phyloP scores from a whole-genome alignment of 208 protist species.

The Porcisia deanei region DNA sequence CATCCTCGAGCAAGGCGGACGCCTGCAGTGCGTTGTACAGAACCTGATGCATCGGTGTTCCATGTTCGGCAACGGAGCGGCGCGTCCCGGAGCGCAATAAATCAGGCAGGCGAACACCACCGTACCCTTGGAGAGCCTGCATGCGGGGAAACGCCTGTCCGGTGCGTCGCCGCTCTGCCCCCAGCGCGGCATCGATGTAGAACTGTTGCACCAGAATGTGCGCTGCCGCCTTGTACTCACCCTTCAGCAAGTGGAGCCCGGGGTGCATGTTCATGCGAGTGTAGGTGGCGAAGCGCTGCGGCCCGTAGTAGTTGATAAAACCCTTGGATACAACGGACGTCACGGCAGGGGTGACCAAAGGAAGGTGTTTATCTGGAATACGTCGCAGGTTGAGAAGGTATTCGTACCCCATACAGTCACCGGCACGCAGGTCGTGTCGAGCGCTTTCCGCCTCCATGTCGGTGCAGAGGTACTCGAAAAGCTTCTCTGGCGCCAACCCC shows the following conservation, averaged over 20 bases:
- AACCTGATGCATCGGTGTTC: slow-evolving; percentile 74
- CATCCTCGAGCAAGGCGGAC: slow-evolving; percentile 40
- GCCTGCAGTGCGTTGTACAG: slow-evolving; percentile 85
- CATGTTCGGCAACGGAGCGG: slow-evolving; percentile 62
- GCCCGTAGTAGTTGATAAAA: slow-evolving; percentile 91
- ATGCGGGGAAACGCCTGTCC: slow-evolving; percentile 51
- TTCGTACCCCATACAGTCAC: slow-evolving; percentile 69
- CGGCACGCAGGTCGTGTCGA: slow-evolving; percentile 54
- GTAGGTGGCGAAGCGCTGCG: slow-evolving; percentile 74
- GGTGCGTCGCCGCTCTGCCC: slow-evolving; percentile 58
- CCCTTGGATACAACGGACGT: slow-evolving; percentile 64
- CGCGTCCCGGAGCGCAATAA: slow-evolving; percentile 30
- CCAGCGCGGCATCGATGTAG: slow-evolving; percentile 72
- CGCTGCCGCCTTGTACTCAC: slow-evolving; percentile 80
- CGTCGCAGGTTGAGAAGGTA: slow-evolving; percentile 73
- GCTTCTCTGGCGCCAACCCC: slow-evolving; percentile 61
- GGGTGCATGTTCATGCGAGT: slow-evolving; percentile 89
- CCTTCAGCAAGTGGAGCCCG: slow-evolving; percentile 80
- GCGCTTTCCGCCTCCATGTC: slow-evolving; percentile 76
- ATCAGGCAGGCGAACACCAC: slow-evolving; percentile 54
- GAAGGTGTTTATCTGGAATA: slow-evolving; percentile 61
- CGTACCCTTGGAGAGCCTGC: slow-evolving; percentile 37
- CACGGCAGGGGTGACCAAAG: slow-evolving; percentile 67
- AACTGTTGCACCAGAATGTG: slow-evolving; percentile 90
- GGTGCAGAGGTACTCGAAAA: slow-evolving; percentile 84